phyloP scores from a whole-genome alignment of 805 yeast genomes.

The Yamadazyma olivae region DNA sequence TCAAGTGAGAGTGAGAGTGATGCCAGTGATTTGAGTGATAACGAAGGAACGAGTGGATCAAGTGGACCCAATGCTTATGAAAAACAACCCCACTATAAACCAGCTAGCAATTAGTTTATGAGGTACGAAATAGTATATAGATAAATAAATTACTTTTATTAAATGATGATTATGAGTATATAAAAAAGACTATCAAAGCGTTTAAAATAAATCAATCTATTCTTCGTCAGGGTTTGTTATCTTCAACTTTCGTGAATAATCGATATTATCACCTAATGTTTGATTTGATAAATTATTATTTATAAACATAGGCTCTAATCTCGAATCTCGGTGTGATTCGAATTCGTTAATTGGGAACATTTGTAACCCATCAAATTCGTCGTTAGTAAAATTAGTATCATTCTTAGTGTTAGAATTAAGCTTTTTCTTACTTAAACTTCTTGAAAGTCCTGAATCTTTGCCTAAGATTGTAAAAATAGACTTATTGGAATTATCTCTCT shows the following conservation, averaged over 20 bases:
- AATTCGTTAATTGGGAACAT: slow-evolving; percentile 36
- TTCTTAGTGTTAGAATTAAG: slow-evolving; percentile 10
- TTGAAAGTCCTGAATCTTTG: slow-evolving; percentile 17
- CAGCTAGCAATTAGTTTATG: background rate
- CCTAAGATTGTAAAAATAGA: slow-evolving; percentile 25
- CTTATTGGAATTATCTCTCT: slow-evolving; percentile 33
- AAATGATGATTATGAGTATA: too few relatives aligned
- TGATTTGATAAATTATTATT: slow-evolving; percentile 22
- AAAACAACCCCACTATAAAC: slow-evolving; percentile 65
- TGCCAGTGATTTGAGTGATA: slow-evolving; percentile 14
- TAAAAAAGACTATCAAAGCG: too few relatives aligned
- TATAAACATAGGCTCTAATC: slow-evolving; percentile 22
- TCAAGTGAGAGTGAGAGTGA: slow-evolving; percentile 32
- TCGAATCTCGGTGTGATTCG: slow-evolving; percentile 19
- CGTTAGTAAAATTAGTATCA: slow-evolving; percentile 1
- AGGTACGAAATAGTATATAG: background rate
- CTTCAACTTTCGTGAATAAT: slow-evolving; percentile 29
- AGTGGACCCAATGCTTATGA: slow-evolving; percentile 80
- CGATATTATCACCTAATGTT: slow-evolving; percentile 32
- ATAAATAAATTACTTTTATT: too few relatives aligned
- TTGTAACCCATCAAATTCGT: slow-evolving; percentile 15
- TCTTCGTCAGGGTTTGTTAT: slow-evolving; percentile 10
- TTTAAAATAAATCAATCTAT: too few relatives aligned
- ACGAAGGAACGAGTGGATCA: slow-evolving; percentile 3
- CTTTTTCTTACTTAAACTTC: slow-evolving; percentile 30